Base-by-base conservation (phyloP, 345 rosid species). In the Raphanus raphanistrum region DNA sequence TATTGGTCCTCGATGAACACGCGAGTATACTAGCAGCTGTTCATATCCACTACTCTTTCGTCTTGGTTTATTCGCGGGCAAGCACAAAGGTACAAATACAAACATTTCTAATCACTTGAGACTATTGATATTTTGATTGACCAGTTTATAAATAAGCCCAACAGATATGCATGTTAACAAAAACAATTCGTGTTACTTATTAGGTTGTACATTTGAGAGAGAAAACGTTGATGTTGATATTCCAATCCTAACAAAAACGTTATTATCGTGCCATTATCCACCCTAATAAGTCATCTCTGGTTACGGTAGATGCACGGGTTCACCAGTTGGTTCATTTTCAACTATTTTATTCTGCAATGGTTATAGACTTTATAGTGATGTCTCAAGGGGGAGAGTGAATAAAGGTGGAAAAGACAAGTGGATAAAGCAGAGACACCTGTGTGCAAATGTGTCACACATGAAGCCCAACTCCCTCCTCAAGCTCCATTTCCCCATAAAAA, bases 401-500 rank as follows among this genome's bases (percentile, higher is more conserved):
- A 48, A 73, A 66, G 57, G 68, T 50, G 25, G 25, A 58, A 72
- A 36, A 58, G 77, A 79, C 71, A 72, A 63, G 74, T 58, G 78
- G 63, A 31, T 48, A 66, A 66, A 61, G 67, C 38, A 25, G 33
- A 69, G 68, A 68, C 66, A 72, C 63, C 32, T 72, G 11, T 45
- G 48, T 74, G 82, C 76, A 66, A 50, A 75, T 43, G 80, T 82
- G 82, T 80, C 77, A 71, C 80, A 72, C 80, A 50, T 75, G 81
- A 66, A 66, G 76, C 66, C 71, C 73, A 71, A 17, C 55, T 52
- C 48, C 17, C 54, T 16, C 3, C 43, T 28, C 3, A 2, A 0
- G 13, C 66, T 54, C 43, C 55, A 68, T 57, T 78, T 72, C 52
- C 31, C 69, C 45, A 45, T 36, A 29, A 38, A 29, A 64, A 55